Percentiles rank a stretch among this genome's conserved stretches.
Conservation (phyloP, 2,329 filamentous ascomycete species). For the Pseudogymnoascus destructans region DNA sequence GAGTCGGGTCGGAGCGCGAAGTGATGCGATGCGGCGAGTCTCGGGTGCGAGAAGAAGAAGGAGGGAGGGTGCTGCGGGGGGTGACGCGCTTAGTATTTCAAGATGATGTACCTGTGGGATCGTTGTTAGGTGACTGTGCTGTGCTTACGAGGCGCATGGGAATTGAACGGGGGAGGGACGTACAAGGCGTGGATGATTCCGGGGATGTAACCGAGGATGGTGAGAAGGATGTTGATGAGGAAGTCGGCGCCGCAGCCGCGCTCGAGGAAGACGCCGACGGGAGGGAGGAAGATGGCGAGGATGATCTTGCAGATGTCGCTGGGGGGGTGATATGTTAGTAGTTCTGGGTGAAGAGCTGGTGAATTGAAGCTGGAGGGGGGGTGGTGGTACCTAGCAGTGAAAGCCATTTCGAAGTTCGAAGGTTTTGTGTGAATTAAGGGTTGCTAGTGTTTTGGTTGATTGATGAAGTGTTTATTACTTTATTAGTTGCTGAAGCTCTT, state of each 20-base stretch:
- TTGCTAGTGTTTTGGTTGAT: not conserved
- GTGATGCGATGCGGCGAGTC: not conserved
- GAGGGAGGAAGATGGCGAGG: constrained; percentile 79
- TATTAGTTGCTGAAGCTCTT: not conserved
- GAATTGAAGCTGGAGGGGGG: not conserved
- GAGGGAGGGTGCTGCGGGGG: not conserved
- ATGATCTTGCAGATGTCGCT: constrained; percentile 73
- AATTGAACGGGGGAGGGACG: constrained; percentile 25
- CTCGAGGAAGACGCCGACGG: constrained; percentile 89
- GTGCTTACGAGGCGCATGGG: not conserved
- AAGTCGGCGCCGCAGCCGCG: constrained; percentile 76
- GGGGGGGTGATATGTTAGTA: constrained; percentile 9
- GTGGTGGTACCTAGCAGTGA: constrained; percentile 1
- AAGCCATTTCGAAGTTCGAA: not conserved
- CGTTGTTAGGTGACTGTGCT: constrained; percentile 14
- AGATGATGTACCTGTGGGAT: constrained; percentile 58
- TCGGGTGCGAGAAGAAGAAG: not conserved
- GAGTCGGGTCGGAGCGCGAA: not conserved
- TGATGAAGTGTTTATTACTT: not conserved
- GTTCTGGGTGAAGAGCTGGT: not conserved
- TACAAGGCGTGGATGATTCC: constrained; percentile 88
- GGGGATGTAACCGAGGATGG: constrained; percentile 61
- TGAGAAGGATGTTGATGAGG: constrained; percentile 85
- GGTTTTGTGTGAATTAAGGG: not conserved
- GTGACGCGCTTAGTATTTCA: constrained; percentile 56